Evolutionary conservation across 495 filamentous ascomycete genomes (phyloP), one percentile per base, ranked within the genome.

Genomic region (Neurospora africana): DNA sequence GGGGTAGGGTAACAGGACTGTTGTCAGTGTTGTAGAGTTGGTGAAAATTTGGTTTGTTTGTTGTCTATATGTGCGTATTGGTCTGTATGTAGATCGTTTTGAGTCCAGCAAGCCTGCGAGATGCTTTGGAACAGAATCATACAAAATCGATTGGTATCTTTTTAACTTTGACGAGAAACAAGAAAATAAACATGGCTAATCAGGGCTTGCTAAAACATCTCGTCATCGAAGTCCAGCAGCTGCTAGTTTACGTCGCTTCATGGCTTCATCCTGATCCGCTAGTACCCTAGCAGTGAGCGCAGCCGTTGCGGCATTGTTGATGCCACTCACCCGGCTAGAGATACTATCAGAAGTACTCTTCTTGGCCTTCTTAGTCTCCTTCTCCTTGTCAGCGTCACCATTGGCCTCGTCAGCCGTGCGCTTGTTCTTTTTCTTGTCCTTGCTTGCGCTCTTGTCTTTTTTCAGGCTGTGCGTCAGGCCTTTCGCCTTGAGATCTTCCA

Each of bases 391-490:
- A 3, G 61, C 36, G 37, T 74, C 73, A 0, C 74, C 77, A 65
- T 74, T 74, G 10, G 72, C 73, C 38, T 83, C 85, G n/a, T 83
- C 85, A 0, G 79, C 81, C 74, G 84, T 87, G 23, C 84, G 82
- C 40, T 83, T 80, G 5, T 33, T 65, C 27, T 65, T 65, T 15
- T 65, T 65, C 79, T 86, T 85, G 75, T 87, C 86, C 74, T 82
- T 82, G 83, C 92, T 89, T 77, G 89, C 89, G 71, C 89, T 83
- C 84, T 96, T 98, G 79, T 94, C 88, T 78, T 97, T 97, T 83
- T 98, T 99, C 44, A 98, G 82, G 9, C 91, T 92, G 79, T 99
- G 95, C 21, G 95, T 88, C 3, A 98, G 84, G 5, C 92, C 90
- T 58, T 88, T 84, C 33, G 91, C 87, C 70, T 86, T 88, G 27